Evolutionary conservation across 2,329 filamentous ascomycete species (phyloP).

Genomic region (Botryotinia convoluta): DNA sequence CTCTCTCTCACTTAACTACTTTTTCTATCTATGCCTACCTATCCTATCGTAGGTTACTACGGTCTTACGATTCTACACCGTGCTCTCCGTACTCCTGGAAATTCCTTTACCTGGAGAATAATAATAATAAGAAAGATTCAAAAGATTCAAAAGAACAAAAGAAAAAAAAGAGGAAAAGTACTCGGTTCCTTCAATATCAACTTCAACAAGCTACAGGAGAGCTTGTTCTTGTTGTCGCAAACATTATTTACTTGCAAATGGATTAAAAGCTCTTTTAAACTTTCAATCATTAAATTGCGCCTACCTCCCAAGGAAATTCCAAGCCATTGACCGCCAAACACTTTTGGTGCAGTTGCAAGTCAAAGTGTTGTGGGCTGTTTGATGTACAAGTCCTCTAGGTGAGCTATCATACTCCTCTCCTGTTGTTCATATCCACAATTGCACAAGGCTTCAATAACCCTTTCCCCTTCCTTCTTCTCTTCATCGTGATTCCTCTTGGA

Average conservation of each 20-base stretch:
- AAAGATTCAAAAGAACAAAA: no score
- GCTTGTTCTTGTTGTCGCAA: conserved; percentile 3
- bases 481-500: background rate
- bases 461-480: background rate
- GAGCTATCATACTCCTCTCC: conserved; percentile 1
- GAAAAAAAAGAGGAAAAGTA: background rate
- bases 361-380: background rate
- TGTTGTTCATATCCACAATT: conserved; percentile 11
- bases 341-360: background rate
- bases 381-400: background rate
- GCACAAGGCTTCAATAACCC: background rate
- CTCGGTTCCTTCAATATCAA: background rate
- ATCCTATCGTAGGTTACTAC: background rate
- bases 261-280: background rate
- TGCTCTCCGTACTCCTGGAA: background rate
- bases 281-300: background rate
- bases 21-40: background rate
- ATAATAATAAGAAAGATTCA: background rate
- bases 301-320: background rate
- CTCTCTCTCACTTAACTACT: background rate
- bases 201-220: background rate
- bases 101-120: background rate
- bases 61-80: background rate
- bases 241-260: background rate
- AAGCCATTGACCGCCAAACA: conserved; percentile 4